phyloP scores from a whole-genome alignment of 768 basidiomycete genomes.

The Leccinum uliginosum region DNA sequence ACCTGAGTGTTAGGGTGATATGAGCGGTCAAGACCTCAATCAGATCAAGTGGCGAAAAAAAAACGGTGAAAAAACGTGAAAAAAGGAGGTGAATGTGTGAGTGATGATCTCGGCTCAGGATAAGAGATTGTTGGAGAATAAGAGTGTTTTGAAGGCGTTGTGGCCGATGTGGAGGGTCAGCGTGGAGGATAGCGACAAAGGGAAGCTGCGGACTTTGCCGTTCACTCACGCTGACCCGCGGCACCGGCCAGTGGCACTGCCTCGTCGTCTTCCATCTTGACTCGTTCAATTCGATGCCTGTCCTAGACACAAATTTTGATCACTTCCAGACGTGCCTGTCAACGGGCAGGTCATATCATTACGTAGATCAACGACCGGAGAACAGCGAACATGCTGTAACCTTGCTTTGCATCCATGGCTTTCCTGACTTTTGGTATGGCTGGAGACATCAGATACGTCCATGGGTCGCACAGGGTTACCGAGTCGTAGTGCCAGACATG shows the following conservation, averaged over 20 bases:
- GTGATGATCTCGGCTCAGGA: conserved; percentile 13
- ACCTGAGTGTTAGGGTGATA: conserved; percentile 33
- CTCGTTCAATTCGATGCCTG: conserved; percentile 7
- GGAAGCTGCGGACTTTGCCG: conserved; percentile 28
- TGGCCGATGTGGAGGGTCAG: conserved; percentile 14
- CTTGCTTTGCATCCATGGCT: conserved; percentile 75
- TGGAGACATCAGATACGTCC: conserved; percentile 73
- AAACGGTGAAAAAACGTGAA: conserved; percentile 18
- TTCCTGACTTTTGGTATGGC: conserved; percentile 71
- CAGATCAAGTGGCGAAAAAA: conserved; percentile 24
- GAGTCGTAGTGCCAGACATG: conserved; percentile 52
- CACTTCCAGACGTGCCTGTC: conserved; percentile 49
- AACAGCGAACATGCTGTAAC: conserved; percentile 39
- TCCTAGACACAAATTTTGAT: conserved; percentile 11
- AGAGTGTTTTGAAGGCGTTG: conserved; percentile 4
- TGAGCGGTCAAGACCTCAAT: conserved; percentile 22
- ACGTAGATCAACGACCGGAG: conserved; percentile 62
- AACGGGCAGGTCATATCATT: conserved; percentile 65
- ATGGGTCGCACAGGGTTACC: conserved; percentile 58
- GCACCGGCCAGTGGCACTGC: conserved; percentile 25
- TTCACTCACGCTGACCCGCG: conserved; percentile 15
- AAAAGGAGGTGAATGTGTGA: conserved; percentile 3
- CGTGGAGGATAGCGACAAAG: conserved; percentile 29
- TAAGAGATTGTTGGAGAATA: conserved; percentile 9
- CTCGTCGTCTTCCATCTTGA: background rate